A percentile compares a stretch with the other conserved stretches of the same genome.
phyloP scores from a whole-genome alignment of 805 yeast genomes.

The Candida mattraensis region DNA sequence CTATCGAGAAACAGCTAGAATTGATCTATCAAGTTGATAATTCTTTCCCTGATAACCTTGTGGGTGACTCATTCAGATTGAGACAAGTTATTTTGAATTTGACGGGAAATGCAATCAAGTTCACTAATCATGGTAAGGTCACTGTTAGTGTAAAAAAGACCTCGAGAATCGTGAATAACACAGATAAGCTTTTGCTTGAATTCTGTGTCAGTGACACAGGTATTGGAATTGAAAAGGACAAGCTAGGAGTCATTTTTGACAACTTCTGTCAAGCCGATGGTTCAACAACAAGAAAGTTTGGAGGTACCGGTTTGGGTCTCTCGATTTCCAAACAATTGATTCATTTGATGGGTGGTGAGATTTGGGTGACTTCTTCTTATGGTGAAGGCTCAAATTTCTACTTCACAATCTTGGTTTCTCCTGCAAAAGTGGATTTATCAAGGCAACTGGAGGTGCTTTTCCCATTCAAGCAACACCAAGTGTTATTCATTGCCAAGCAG shows the following conservation, averaged over 20 bases:
- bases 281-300: constrained; percentile 87
- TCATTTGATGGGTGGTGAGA: constrained; percentile 90
- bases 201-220: constrained; percentile 91
- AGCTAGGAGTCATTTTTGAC: constrained; percentile 80
- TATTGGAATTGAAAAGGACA: constrained; percentile 84
- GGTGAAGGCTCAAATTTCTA: constrained; percentile 83
- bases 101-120: constrained; percentile 88
- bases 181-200: constrained; percentile 61
- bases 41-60: constrained; percentile 80
- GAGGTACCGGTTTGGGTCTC: constrained; percentile 89
- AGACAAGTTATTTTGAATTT: constrained; percentile 84
- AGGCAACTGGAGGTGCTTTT: constrained; percentile 66
- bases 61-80: constrained; percentile 86
- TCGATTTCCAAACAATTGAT: constrained; percentile 86
- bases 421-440: constrained; percentile 60
- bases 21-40: constrained; percentile 80
- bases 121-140: constrained; percentile 81
- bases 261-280: constrained; percentile 95
- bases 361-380: constrained; percentile 82
- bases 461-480: constrained; percentile 71
- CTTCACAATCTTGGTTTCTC: constrained; percentile 78
- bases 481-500: constrained; percentile 67
- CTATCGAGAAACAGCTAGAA: constrained; percentile 81
- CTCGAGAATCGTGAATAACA: constrained; percentile 32
- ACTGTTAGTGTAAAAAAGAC: constrained; percentile 69